phyloP scores from a whole-genome alignment of 2,329 filamentous ascomycete genomes.

The Pseudofabraea citricarpa region DNA sequence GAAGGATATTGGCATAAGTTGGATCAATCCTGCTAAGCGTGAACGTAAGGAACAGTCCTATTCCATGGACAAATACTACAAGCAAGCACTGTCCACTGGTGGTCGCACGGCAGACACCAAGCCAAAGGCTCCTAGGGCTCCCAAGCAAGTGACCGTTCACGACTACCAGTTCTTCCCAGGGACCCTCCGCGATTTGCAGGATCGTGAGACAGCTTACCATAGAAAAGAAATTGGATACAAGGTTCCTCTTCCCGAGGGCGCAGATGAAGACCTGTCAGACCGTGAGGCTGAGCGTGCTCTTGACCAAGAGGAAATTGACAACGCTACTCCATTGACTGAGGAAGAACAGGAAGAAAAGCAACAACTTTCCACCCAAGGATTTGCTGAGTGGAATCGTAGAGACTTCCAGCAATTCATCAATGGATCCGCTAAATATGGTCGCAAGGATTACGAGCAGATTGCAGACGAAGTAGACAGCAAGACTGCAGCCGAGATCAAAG shows the following conservation, averaged over 20 bases:
- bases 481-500: constrained; percentile 75
- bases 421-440: constrained; percentile 87
- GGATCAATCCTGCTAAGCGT: constrained; percentile 98
- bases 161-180: constrained; percentile 97
- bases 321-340: constrained; percentile 81
- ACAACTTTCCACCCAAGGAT: constrained; percentile 75
- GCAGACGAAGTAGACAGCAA: constrained; percentile 90
- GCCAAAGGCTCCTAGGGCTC: constrained; percentile 90
- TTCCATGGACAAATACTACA: constrained; percentile 98
- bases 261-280: constrained; percentile 80
- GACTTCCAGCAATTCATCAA: constrained; percentile 99
- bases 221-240: constrained; percentile 97
- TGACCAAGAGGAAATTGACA: constrained; percentile 90
- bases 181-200: constrained; percentile 80
- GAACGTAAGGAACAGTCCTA: constrained; percentile 98
- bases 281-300: constrained; percentile 82
- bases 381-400: constrained; percentile 90
- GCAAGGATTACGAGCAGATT: constrained; percentile 79
- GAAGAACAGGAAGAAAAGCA: constrained; percentile 87
- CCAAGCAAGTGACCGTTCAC: constrained; percentile 86
- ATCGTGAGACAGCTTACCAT: constrained; percentile 93
- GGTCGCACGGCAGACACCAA: constrained; percentile 77
- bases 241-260: constrained; percentile 80
- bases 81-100: constrained; percentile 79
- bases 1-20: constrained; percentile 86